Conservation (phyloP, 179 eudicot genomes). For the Actinidia polygama region DNA sequence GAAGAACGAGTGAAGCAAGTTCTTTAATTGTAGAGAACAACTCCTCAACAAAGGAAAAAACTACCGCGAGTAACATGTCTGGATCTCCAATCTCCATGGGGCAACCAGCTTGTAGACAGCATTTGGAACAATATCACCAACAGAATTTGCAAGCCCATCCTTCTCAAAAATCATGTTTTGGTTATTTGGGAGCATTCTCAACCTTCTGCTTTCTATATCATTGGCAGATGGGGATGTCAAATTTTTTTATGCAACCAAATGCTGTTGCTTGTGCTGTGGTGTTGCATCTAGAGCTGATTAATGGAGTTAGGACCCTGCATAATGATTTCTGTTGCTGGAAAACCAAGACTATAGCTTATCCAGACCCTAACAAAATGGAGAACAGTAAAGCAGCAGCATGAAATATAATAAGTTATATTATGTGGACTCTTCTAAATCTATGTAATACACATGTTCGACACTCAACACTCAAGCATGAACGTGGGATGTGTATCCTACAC, state of each 20-base stretch:
- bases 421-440: no score
- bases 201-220: conserved; percentile 70
- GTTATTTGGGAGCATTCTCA: conserved; percentile 66
- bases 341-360: conserved; percentile 69
- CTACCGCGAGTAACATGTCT: conserved; percentile 76
- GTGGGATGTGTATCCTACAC: no score
- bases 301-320: conserved; percentile 80
- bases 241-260: conserved; percentile 76
- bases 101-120: conserved; percentile 64
- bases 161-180: conserved; percentile 60
- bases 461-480: no score
- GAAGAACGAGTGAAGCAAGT: conserved; percentile 3
- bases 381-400: not conserved
- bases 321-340: conserved; percentile 81
- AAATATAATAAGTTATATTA: not conserved
- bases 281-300: conserved; percentile 77
- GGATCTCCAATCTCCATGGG: conserved; percentile 68
- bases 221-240: conserved; percentile 70
- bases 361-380: conserved; percentile 46
- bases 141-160: conserved; percentile 66
- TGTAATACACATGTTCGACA: no score
- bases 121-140: conserved; percentile 64
- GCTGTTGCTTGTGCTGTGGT: conserved; percentile 85
- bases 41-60: not conserved
- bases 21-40: conserved; percentile 3